Conservation (phyloP, 2,329 filamentous ascomycete genomes). For the Colletotrichum sidae region DNA sequence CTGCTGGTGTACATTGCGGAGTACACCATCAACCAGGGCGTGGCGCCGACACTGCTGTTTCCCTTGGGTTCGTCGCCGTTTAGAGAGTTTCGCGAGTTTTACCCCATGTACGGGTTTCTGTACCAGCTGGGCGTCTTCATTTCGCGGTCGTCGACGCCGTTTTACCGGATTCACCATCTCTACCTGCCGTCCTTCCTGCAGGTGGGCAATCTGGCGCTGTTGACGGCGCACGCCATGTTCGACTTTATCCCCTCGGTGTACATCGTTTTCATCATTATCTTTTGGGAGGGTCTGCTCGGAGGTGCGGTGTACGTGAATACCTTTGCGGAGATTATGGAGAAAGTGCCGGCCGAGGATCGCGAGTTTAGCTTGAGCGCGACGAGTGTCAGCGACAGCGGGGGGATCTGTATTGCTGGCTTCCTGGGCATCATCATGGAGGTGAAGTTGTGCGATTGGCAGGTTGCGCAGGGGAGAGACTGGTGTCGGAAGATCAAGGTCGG, state of each 20-base stretch:
- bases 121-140: conserved; percentile 97
- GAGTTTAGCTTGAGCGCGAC: conserved; percentile 94
- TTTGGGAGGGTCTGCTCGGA: conserved; percentile 94
- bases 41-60: conserved; percentile 90
- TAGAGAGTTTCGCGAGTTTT: conserved; percentile 84
- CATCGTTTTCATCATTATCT: conserved; percentile 84
- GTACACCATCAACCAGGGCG: conserved; percentile 97
- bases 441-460: conserved; percentile 85
- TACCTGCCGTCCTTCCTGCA: conserved; percentile 89
- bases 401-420: conserved; percentile 90
- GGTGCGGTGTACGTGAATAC: conserved; percentile 96
- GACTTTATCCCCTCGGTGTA: conserved; percentile 88
- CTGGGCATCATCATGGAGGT: conserved; percentile 86
- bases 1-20: conserved; percentile 94
- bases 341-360: conserved; percentile 79
- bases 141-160: conserved; percentile 90
- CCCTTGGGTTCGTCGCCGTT: conserved; percentile 83
- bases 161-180: conserved; percentile 82
- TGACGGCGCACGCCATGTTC: conserved; percentile 81
- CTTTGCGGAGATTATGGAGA: conserved; percentile 93
- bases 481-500: conserved; percentile 68
- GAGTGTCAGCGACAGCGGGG: conserved; percentile 90
- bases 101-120: conserved; percentile 93
- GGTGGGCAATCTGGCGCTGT: conserved; percentile 77
- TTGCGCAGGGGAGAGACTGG: conserved; percentile 80